Conservation (phyloP, 495 filamentous ascomycete genomes). For the Podospora pseudopauciseta region DNA sequence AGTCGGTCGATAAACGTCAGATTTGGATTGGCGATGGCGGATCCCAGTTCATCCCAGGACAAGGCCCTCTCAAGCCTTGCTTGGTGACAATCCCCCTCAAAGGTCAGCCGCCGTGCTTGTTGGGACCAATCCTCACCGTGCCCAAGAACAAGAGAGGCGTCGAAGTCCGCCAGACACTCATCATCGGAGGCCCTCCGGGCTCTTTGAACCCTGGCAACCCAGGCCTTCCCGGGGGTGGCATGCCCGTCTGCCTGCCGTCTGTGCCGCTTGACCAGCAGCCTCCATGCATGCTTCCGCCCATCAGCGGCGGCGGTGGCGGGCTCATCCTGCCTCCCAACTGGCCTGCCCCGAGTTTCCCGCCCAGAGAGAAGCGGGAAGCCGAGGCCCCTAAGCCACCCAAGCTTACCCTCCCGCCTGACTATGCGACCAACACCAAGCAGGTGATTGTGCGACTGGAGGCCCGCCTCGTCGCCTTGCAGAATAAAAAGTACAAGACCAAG, state of each 20-base stretch:
- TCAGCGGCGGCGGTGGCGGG: constrained; percentile 12
- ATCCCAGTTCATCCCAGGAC: constrained; percentile 18
- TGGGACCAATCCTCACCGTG: constrained; percentile 29
- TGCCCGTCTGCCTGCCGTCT: constrained; percentile 12
- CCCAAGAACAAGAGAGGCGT: constrained; percentile 21
- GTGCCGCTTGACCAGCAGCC: constrained; percentile 17
- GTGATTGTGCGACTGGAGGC: constrained; percentile 26
- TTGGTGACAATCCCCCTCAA: constrained; percentile 15
- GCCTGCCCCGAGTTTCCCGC: neutral
- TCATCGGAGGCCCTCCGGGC: constrained; percentile 17
- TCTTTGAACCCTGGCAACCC: constrained; percentile 14
- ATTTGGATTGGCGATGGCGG: constrained; percentile 18
- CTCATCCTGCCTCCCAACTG: constrained; percentile 3
- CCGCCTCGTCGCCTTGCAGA: constrained; percentile 27
- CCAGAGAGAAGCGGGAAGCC: constrained; percentile 15
- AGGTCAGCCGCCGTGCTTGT: constrained; percentile 25
- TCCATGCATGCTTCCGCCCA: constrained; percentile 28
- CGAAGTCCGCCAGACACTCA: constrained; percentile 5
- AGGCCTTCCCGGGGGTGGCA: neutral
- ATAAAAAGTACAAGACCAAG: constrained; percentile 28
- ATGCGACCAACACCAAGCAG: constrained; percentile 23
- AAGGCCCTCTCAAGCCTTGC: constrained; percentile 19
- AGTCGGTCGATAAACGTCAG: constrained; percentile 24
- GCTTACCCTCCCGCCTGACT: constrained; percentile 22
- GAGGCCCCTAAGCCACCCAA: neutral